These are phyloP conservation scores for Triticum urartu DNA, from an alignment of 176 grass and related monocot genomes.

Conservation along the genomic window DNA sequence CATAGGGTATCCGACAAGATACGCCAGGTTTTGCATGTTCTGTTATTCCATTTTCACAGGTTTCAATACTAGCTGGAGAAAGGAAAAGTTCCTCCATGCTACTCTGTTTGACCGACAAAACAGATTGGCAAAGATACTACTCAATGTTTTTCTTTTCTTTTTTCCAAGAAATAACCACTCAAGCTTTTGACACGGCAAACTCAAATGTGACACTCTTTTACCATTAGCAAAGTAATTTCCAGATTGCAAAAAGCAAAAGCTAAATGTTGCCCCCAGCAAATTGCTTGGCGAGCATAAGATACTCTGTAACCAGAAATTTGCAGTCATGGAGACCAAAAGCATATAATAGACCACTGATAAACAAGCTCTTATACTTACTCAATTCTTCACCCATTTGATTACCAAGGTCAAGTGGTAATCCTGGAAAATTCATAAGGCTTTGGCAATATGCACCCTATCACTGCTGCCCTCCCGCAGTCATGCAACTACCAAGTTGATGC, in stretches of 20 bases:
- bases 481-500: background rate
- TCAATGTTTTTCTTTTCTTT: slow-evolving; percentile 3
- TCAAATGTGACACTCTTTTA: slow-evolving; percentile 13
- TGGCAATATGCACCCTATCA: background rate
- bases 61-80: slow-evolving; percentile 6
- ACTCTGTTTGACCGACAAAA: slow-evolving; percentile 14
- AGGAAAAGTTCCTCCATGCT: background rate
- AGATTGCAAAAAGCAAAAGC: background rate
- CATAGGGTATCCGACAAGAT: background rate
- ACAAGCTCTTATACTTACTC: slow-evolving; percentile 10
- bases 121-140: background rate
- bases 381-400: slow-evolving; percentile 9
- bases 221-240: slow-evolving; percentile 4
- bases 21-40: background rate
- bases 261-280: slow-evolving; percentile 2
- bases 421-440: slow-evolving; percentile 8
- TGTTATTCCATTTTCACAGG: background rate
- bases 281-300: slow-evolving; percentile 11
- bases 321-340: background rate
- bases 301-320: slow-evolving; percentile 6
- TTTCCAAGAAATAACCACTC: background rate
- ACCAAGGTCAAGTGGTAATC: slow-evolving; percentile 13
- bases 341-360: background rate
- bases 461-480: background rate
- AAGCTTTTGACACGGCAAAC: slow-evolving; percentile 7